Evolutionary conservation across 129 eudicot genomes (phyloP).

Genomic region (Helichrysum umbraculigerum): DNA sequence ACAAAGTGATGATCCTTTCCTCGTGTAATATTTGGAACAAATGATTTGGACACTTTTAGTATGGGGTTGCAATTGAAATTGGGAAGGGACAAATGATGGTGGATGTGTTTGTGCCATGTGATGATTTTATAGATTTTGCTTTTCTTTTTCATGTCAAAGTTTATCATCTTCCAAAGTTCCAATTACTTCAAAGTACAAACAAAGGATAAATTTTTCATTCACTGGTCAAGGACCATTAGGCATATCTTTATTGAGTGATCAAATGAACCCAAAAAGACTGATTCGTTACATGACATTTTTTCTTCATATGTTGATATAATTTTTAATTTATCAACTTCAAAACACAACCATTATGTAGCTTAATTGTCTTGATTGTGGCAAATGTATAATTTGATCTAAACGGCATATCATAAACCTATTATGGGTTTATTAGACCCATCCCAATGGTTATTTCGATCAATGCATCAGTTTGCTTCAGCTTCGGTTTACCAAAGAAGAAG

Average conservation of each 20-base stretch:
- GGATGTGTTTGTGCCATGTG: conserved; percentile 41
- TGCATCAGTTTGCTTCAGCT: no score
- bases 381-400: no score
- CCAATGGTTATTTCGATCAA: no score
- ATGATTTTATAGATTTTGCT: conserved; percentile 13
- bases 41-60: conserved; percentile 30
- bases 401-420: no score
- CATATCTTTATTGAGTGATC: no score
- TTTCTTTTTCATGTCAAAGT: conserved; percentile 2
- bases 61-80: conserved; percentile 22
- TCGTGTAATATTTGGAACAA: conserved; percentile 11
- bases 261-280: background rate
- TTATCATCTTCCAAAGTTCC: background rate
- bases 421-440: no score
- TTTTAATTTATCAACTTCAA: no score
- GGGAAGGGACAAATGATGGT: conserved; percentile 37
- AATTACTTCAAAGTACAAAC: background rate
- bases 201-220: background rate
- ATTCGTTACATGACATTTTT: no score
- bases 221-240: background rate
- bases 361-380: no score
- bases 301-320: no score
- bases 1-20: conserved; percentile 14
- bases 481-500: no score
- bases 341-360: no score